Evolutionary conservation across 768 basidiomycete genomes (phyloP).

Genomic region (Chalciporus chontae): DNA sequence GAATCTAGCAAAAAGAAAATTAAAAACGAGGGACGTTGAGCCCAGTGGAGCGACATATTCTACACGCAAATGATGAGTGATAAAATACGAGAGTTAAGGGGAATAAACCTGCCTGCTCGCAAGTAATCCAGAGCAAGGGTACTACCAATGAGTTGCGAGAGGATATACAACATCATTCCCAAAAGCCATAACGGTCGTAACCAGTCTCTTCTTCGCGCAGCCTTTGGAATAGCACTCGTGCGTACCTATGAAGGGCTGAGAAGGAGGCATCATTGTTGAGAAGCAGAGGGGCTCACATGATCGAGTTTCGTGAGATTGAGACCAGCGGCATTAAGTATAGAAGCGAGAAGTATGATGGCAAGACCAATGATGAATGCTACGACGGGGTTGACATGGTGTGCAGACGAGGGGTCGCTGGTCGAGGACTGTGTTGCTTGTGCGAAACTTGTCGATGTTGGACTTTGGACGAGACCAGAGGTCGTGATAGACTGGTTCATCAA

Average conservation of each 20-base stretch:
- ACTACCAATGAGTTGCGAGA: conserved; percentile 84
- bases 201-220: conserved; percentile 72
- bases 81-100: neutral
- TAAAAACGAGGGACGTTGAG: conserved; percentile 91
- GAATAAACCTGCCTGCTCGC: conserved; percentile 61
- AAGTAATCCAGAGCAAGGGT: conserved; percentile 86
- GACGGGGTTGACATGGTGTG: conserved; percentile 51
- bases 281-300: conserved; percentile 52
- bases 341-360: conserved; percentile 77
- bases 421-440: conserved; percentile 15
- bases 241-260: conserved; percentile 47
- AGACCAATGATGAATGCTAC: conserved; percentile 82
- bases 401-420: conserved; percentile 23
- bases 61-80: conserved; percentile 26
- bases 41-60: conserved; percentile 97
- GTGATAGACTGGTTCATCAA: conserved; percentile 18
- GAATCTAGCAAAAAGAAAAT: conserved; percentile 91
- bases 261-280: neutral
- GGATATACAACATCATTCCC: conserved; percentile 91
- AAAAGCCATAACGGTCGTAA: conserved; percentile 84
- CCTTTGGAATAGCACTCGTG: conserved; percentile 72
- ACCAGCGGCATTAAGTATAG: conserved; percentile 88
- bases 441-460: conserved; percentile 16
- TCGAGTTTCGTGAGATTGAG: conserved; percentile 93
- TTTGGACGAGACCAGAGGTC: conserved; percentile 1